Base-by-base conservation (phyloP, 73 alveolate genomes). In the Paramecium biaurelia region DNA sequence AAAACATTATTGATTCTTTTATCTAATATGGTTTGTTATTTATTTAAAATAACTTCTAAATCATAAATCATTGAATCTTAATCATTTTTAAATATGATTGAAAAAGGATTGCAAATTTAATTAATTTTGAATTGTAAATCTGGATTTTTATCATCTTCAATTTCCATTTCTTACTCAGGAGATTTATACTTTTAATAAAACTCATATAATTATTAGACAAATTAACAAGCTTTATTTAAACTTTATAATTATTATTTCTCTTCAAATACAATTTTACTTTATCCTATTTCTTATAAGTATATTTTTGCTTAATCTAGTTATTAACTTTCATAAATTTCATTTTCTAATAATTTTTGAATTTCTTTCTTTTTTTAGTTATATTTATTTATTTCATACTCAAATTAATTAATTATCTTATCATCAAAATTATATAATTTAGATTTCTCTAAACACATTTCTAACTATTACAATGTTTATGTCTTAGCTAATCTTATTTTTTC, bases 111-210 rank as follows among this genome's bases (percentile, higher is more conserved):
- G 28, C 20, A 4, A 24, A 79, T 45, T 47, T 79, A 34, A 43
- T 79, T 79, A 20, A 79, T 41, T 79, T 79, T 41, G 18, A 30
- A 79, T 79, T 79, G 8, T 14, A 79, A 79, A 79, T 79, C 90
- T 21, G 56, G 42, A 11, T 79, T 43, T 34, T 79, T 79, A 79
- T 79, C 90, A 79, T 23, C 42, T 45, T 79, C 90, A n/a, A 79
- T 79, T 47, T 79, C 90, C 90, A 79, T 79, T 47, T 79, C 90
- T 14, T 79, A 45, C 1, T 79, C 90, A 42, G 90, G 90, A 15
- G 90, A 79, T 45, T 79, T 79, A 24, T 24, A 42, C 14, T 45
- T 47, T 12, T 30, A 18, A 45, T 79, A 79, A 26, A 79, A 79
- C n/a, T 79, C 90, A 79, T 79, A 79, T 4, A 79, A n/a, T 23